Conservation (phyloP, 164 flowering plant genomes). For the Vitis rupestris region DNA sequence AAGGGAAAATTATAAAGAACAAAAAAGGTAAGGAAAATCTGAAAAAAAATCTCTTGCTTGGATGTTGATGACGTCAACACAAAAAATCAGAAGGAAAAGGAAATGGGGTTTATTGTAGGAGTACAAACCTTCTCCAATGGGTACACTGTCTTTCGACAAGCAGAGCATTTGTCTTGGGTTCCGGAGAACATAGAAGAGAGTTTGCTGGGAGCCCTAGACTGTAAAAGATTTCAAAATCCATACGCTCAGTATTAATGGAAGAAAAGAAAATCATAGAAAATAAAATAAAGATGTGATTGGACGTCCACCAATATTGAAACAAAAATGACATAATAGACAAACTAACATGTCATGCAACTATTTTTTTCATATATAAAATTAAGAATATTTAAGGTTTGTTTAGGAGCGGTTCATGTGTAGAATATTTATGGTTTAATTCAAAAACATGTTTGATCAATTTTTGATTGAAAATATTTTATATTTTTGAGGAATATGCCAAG, state of each 20-base stretch:
- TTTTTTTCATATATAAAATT: neutral
- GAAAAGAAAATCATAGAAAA: neutral
- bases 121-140: constrained; percentile 60
- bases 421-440: too few relatives aligned
- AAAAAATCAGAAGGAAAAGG: neutral
- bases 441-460: too few relatives aligned
- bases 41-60: too few relatives aligned
- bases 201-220: constrained; percentile 57
- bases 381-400: too few relatives aligned
- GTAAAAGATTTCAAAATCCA: constrained; percentile 7
- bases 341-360: too few relatives aligned
- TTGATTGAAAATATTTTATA: too few relatives aligned
- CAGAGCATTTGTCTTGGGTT: constrained; percentile 58
- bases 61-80: too few relatives aligned
- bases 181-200: constrained; percentile 59
- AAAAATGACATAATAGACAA: too few relatives aligned
- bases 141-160: constrained; percentile 59
- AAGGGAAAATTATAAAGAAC: too few relatives aligned
- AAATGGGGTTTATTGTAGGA: neutral
- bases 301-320: too few relatives aligned
- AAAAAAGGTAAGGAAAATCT: too few relatives aligned
- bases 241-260: neutral
- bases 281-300: neutral
- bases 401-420: too few relatives aligned
- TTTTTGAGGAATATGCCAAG: neutral